Conservation (phyloP, 306 rosid species). For the Hippophae rhamnoides region DNA sequence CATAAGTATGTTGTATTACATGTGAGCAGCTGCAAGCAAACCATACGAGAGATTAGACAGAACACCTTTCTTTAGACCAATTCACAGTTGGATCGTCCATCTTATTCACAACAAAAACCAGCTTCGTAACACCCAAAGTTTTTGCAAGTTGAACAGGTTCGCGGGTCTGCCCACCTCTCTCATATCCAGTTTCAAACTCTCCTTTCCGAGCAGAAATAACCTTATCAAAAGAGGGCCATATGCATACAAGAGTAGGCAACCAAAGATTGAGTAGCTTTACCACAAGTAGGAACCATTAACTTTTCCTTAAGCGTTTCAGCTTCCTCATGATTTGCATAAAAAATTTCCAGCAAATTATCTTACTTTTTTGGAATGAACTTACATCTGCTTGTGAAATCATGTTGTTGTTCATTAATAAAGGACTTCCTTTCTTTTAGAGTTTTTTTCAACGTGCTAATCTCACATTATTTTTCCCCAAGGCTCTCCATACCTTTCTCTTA, state of each 20-base stretch:
- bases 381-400: too few species aligned
- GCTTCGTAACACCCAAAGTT: constrained; percentile 87
- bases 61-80: constrained; percentile 93
- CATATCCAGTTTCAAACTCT: constrained; percentile 97
- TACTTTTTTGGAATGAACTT: too few species aligned
- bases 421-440: too few species aligned
- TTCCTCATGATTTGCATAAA: too few species aligned
- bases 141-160: constrained; percentile 97
- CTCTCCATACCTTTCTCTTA: too few species aligned
- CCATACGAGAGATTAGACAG: not conserved
- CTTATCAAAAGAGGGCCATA: constrained; percentile 24
- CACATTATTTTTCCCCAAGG: too few species aligned
- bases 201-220: constrained; percentile 98
- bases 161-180: constrained; percentile 99
- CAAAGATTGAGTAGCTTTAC: too few species aligned
- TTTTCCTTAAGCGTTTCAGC: too few species aligned
- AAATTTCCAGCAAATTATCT: too few species aligned
- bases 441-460: too few species aligned
- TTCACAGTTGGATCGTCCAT: constrained; percentile 96
- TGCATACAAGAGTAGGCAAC: not conserved
- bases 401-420: too few species aligned
- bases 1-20: not conserved
- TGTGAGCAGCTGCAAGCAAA: constrained; percentile 4
- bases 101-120: constrained; percentile 83
- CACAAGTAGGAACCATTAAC: too few species aligned